Percentiles rank a stretch among this genome's conserved stretches.
Evolutionary conservation across 192 early-diverging fungal genomes (phyloP).

Genomic region (Umbelopsis ramanniana): DNA sequence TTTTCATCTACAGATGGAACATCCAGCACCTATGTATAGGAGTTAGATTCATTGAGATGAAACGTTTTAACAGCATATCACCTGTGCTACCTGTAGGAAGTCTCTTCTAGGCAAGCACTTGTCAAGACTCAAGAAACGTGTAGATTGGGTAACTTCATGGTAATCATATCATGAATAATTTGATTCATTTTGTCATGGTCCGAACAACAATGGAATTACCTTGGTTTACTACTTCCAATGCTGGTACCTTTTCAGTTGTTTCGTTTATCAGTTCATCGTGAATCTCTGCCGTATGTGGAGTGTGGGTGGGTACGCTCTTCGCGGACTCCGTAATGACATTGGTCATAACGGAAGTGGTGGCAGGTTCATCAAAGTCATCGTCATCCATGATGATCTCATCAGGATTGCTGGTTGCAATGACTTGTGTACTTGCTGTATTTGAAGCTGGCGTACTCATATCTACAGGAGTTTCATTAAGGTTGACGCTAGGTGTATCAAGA

Average conservation of each 20-base stretch:
- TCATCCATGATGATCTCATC: slow-evolving; percentile 58
- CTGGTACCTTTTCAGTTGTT: not conserved
- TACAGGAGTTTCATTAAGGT: slow-evolving; percentile 48
- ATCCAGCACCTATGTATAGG: slow-evolving; percentile 54
- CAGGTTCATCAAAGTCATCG: slow-evolving; percentile 38
- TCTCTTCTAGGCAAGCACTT: slow-evolving; percentile 83
- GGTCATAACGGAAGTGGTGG: slow-evolving; percentile 10
- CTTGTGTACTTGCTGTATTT: not conserved
- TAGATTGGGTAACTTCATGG: slow-evolving; percentile 40
- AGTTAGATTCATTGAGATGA: not conserved
- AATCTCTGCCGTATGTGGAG: slow-evolving; percentile 27
- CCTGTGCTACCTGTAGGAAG: slow-evolving; percentile 76
- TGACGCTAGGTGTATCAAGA: slow-evolving; percentile 22
- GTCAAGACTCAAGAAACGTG: slow-evolving; percentile 92
- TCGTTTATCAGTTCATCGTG: slow-evolving; percentile 34
- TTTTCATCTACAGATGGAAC: slow-evolving; percentile 44
- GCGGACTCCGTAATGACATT: slow-evolving; percentile 41
- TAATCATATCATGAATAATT: too few species aligned
- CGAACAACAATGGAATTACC: not conserved
- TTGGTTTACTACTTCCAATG: not conserved
- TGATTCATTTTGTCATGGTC: too few species aligned
- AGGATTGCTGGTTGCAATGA: slow-evolving; percentile 38
- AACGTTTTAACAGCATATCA: not conserved
- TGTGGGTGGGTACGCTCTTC: slow-evolving; percentile 27
- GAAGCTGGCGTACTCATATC: slow-evolving; percentile 33